Evolutionary conservation across 2,329 filamentous ascomycete genomes (phyloP).

Genomic region (Neodidymelliopsis sp.): DNA sequence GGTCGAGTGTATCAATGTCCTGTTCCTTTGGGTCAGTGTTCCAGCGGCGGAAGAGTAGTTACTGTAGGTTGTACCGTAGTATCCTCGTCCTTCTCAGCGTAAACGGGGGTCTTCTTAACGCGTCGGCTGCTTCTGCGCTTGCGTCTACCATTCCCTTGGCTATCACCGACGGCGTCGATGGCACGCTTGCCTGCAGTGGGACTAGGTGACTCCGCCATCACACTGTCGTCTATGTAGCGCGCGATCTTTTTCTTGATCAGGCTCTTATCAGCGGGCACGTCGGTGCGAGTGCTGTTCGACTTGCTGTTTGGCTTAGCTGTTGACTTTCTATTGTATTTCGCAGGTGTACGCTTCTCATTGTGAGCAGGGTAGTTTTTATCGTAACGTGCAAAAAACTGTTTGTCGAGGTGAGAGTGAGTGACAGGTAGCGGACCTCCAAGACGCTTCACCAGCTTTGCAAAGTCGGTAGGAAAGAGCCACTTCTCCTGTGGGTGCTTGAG

Average conservation of each 20-base stretch:
- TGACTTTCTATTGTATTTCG: conserved; percentile 7
- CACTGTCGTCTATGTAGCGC: background rate
- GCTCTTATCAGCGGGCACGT: too few species aligned
- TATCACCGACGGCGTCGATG: background rate
- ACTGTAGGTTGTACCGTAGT: conserved; percentile 5
- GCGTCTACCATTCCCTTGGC: background rate
- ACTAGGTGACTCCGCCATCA: background rate
- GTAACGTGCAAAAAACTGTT: conserved; percentile 27
- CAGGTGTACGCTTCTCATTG: background rate
- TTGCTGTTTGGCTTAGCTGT: background rate
- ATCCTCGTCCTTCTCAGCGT: conserved; percentile 14
- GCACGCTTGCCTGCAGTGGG: background rate
- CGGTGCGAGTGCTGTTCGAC: background rate
- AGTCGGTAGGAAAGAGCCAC: conserved; percentile 39
- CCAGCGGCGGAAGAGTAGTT: too few species aligned
- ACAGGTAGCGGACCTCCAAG: conserved; percentile 24
- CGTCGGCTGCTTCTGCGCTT: conserved; percentile 11
- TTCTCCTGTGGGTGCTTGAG: conserved; percentile 28
- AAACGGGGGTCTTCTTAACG: conserved; percentile 5
- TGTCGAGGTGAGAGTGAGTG: conserved; percentile 27
- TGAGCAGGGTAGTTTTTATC: conserved; percentile 5
- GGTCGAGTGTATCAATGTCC: conserved; percentile 18
- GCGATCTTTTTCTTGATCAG: background rate
- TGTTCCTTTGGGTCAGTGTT: background rate
- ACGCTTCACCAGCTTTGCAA: conserved; percentile 25